Base-by-base conservation (phyloP, 805 yeast genomes). In the Danielia reshetovae region DNA sequence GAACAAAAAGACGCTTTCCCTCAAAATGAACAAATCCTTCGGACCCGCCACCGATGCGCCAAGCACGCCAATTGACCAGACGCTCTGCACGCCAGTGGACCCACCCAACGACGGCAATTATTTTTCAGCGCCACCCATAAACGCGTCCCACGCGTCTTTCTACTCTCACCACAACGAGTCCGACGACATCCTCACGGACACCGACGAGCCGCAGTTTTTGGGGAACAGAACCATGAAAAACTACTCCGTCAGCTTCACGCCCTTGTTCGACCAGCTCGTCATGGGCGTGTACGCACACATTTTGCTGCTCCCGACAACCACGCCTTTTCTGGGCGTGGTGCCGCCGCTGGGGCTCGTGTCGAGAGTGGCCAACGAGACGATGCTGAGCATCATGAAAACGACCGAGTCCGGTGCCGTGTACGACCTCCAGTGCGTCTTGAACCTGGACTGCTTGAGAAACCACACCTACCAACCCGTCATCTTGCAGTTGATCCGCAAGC, bases 261-360 rank as follows among this genome's bases (percentile, higher is more conserved):
- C 55, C 3, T 35, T 28, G 13, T 66, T 67, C 38, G 73, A 67
- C 40, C 61, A 57, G 43, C 48, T 65, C 27, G 55, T 66, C 9
- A 43, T 64, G 52, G 43, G 55, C 21, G 39, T 59, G 7, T 67
- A 66, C 46, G 50, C 55, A 18, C 55, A 61, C 29, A 48, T 64
- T 26, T 46, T 66, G 30, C 54, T 62, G 22, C 58, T 62, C 27
- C 73, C 73, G 27, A 67, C 73, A 14, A 65, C 72, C 3, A 65
- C 72, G 14, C 73, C 73, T 9, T 67, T 67, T 32, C 57, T 58
- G 52, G 73, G 73, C 2, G 30, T 42, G 9, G 51, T 59, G 7
- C 73, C 73, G 12, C 73, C 73, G 3, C 62, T 67, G 49, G 73
- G 73, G 1, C 50, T 67, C 32, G 71, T 60, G 15, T 59, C 68